Conservation (phyloP, 306 rosid species). For the Senna tora region DNA sequence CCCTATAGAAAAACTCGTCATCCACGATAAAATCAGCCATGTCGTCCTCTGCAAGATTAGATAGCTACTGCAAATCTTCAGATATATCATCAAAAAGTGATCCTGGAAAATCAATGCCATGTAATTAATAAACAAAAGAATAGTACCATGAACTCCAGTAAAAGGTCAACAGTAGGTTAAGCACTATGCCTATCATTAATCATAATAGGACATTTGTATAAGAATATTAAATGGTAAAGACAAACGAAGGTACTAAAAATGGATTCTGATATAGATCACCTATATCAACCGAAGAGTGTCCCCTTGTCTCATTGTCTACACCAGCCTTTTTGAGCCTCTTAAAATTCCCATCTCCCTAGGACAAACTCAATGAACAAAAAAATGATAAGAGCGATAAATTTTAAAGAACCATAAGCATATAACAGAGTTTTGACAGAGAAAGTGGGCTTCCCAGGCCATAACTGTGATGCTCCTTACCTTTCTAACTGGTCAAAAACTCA, state of each 20-base stretch:
- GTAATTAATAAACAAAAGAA: slow-evolving; percentile 30
- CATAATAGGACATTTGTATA: slow-evolving; percentile 6
- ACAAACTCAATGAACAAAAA: no score
- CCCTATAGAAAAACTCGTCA: slow-evolving; percentile 31
- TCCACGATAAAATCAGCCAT: slow-evolving; percentile 51
- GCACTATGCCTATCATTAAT: neutral
- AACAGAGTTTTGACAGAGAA: slow-evolving; percentile 66
- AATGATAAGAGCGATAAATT: no score
- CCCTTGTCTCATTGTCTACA: slow-evolving; percentile 10
- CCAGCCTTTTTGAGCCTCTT: slow-evolving; percentile 53
- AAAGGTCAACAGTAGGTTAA: neutral
- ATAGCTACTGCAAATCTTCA: slow-evolving; percentile 31
- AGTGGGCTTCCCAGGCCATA: slow-evolving; percentile 56
- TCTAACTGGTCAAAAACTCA: slow-evolving; percentile 69
- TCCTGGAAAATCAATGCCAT: slow-evolving; percentile 35
- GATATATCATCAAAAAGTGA: slow-evolving; percentile 33
- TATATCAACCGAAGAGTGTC: slow-evolving; percentile 27
- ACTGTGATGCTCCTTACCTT: slow-evolving; percentile 36
- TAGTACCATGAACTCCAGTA: neutral
- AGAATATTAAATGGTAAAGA: neutral
- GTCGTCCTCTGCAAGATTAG: slow-evolving; percentile 42
- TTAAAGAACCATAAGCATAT: no score
- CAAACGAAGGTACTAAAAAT: slow-evolving; percentile 6
- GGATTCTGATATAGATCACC: slow-evolving; percentile 36
- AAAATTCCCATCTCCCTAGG: slow-evolving; percentile 36